A percentile compares a stretch with the other conserved stretches of the same genome.
These are phyloP conservation scores for Exophiala viscosa DNA, from an alignment of 2,329 filamentous ascomycete genomes.

Conservation along the genomic window DNA sequence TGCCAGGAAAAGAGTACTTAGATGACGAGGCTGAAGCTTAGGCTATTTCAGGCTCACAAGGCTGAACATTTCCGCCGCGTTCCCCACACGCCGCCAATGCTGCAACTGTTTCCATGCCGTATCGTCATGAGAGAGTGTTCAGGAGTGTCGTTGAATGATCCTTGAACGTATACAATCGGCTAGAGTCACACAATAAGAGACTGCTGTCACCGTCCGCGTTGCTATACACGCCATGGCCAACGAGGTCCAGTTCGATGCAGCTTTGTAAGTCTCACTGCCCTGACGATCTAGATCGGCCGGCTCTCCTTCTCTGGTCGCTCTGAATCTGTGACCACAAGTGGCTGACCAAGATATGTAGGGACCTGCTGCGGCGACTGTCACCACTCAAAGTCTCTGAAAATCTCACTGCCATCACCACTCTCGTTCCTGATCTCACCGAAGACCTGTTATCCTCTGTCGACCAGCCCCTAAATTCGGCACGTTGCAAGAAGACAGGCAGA, in stretches of 20 bases:
- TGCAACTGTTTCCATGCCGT: too few species aligned
- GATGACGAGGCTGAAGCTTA: too few species aligned
- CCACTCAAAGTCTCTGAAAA: conserved; percentile 87
- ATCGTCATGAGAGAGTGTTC: too few species aligned
- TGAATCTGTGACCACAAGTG: neutral
- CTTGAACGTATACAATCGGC: too few species aligned
- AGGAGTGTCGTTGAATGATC: too few species aligned
- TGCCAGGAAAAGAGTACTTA: too few species aligned
- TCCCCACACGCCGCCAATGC: too few species aligned
- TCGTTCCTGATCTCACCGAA: conserved; percentile 90
- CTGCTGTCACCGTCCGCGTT: neutral
- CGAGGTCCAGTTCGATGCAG: conserved; percentile 50
- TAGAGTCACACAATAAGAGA: too few species aligned
- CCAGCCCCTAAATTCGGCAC: conserved; percentile 81
- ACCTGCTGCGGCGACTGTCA: conserved; percentile 96
- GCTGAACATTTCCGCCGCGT: too few species aligned
- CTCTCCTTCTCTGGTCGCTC: neutral
- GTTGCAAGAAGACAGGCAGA: conserved; percentile 81
- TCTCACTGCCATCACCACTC: conserved; percentile 80
- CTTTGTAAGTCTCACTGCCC: conserved; percentile 40
- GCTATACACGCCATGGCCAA: conserved; percentile 11
- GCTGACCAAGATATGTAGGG: conserved; percentile 53
- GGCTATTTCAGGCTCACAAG: too few species aligned
- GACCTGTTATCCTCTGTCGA: conserved; percentile 97
- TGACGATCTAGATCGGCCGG: neutral